Evolutionary conservation across 163 green algal species (phyloP), one percentile per base, ranked within the genome.

Genomic region (Coccomyxa subellipsoidea): DNA sequence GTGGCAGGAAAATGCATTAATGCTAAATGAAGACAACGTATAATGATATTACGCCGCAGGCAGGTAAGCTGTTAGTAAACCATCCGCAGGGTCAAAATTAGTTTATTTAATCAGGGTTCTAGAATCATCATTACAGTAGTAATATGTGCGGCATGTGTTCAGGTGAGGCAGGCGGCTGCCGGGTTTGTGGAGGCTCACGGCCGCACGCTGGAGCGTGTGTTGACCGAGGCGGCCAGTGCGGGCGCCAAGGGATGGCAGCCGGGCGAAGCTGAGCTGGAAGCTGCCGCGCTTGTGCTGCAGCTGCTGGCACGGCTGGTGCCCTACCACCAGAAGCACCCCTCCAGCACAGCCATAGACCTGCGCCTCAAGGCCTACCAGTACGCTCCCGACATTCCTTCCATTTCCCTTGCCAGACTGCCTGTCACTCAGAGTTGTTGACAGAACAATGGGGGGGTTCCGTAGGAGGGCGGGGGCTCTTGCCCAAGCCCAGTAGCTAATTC

Each of bases 241-340:
- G 87, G 84, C 34, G 47, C 54, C 21, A 76, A 66, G 77, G 81
- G 39, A 8, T 79, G 38, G 31, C 5, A 31, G 38, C n/a, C 38
- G 4, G 53, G 69, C 29, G 47, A 70, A 40, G n/a, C n/a, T 12
- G 77, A 69, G 75, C 80, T 96, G 80, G 91, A 93, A 84, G 84
- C 92, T 84, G 91, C 89, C 0, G 87, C 88, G 29, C 86, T 95
- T 78, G 89, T 79, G 3, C 72, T 90, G 38, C 81, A 84, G n/a
- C 83, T 95, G 77, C 83, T 93, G 34, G 75, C 82, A 9, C 77
- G 80, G n/a, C 85, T 93, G 78, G 81, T 89, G 66, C 66, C 66
- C 18, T 34, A 73, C 8, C 66, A 73, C 66, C 27, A 73, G 66
- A 34, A 73, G 8, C 66, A 73, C 66, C 66, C 29, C 8, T 36